phyloP scores from a whole-genome alignment of 2,329 filamentous ascomycete species.

The Nemania diffusa region DNA sequence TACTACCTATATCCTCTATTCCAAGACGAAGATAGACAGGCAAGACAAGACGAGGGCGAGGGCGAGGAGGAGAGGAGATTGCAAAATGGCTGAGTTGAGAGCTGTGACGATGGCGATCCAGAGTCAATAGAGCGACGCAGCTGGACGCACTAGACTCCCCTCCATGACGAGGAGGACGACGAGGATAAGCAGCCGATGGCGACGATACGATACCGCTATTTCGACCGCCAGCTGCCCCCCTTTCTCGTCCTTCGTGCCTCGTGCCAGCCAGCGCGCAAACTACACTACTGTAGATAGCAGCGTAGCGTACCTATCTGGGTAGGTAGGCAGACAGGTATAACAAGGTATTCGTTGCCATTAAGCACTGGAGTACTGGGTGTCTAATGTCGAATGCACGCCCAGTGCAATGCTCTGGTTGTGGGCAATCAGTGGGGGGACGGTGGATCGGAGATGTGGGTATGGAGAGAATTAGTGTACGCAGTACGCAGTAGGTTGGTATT shows the following conservation, averaged over 20 bases:
- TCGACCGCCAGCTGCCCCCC: constrained; percentile 17
- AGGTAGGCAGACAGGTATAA: too few relatives aligned
- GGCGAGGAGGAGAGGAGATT: constrained; percentile 6
- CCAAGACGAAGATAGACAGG: neutral
- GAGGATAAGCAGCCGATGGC: constrained; percentile 2
- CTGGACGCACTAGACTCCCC: constrained; percentile 15
- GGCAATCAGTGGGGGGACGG: constrained; percentile 7
- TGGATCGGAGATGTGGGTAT: too few relatives aligned
- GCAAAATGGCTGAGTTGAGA: constrained; percentile 16
- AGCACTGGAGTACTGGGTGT: constrained; percentile 1
- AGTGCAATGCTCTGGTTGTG: constrained; percentile 5
- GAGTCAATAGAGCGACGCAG: constrained; percentile 23
- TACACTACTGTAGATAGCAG: constrained; percentile 9
- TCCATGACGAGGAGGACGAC: constrained; percentile 16
- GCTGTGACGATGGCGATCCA: constrained; percentile 19
- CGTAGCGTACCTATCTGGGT: neutral
- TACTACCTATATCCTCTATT: neutral
- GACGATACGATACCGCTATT: constrained; percentile 18
- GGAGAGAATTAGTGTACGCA: too few relatives aligned
- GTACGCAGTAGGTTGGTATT: too few relatives aligned
- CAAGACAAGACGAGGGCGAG: neutral
- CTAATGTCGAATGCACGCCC: constrained; percentile 3
- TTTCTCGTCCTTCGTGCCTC: constrained; percentile 14
- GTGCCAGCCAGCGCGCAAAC: constrained; percentile 11
- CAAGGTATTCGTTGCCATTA: neutral